These are phyloP conservation scores for Lasiodiplodia sp. DNA, from an alignment of 2,329 filamentous ascomycete species.

Conservation along the genomic window DNA sequence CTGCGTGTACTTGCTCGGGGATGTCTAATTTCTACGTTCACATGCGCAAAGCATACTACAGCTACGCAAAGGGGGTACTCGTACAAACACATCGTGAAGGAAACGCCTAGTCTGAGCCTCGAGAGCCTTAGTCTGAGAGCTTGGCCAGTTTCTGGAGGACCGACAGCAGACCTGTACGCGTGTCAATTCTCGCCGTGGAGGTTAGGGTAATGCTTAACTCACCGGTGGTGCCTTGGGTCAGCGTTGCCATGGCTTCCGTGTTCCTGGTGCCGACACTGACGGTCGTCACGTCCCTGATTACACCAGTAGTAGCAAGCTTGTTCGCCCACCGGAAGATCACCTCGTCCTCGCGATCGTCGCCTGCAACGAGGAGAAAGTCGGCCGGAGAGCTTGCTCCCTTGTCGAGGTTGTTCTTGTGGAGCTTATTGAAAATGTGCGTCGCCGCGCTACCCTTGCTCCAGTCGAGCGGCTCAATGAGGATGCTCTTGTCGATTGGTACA, in stretches of 20 bases:
- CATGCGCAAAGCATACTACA: conserved; percentile 7
- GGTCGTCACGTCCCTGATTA: conserved; percentile 71
- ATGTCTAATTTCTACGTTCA: conserved; percentile 18
- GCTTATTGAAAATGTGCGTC: conserved; percentile 69
- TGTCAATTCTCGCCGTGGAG: conserved; percentile 28
- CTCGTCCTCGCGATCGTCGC: conserved; percentile 92
- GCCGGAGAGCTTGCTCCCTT: conserved; percentile 54
- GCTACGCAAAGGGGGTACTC: conserved; percentile 26
- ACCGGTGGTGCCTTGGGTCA: conserved; percentile 93
- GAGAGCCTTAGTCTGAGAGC: conserved; percentile 13
- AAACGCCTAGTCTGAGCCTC: conserved; percentile 17
- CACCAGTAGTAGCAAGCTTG: conserved; percentile 64
- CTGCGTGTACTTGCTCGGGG: background rate
- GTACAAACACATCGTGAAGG: background rate
- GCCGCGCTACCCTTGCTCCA: conserved; percentile 90
- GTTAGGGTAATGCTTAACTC: conserved; percentile 47
- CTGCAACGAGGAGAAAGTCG: conserved; percentile 88
- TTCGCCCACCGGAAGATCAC: conserved; percentile 96
- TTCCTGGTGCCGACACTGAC: conserved; percentile 87
- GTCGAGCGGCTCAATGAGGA: conserved; percentile 84
- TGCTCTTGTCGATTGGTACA: conserved; percentile 77
- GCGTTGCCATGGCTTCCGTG: conserved; percentile 83
- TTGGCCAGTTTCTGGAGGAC: conserved; percentile 60
- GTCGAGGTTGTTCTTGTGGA: conserved; percentile 33
- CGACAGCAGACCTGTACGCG: conserved; percentile 56